Base-by-base conservation (phyloP, 768 basidiomycete species). In the Tylopilus vinaceipallidus region DNA sequence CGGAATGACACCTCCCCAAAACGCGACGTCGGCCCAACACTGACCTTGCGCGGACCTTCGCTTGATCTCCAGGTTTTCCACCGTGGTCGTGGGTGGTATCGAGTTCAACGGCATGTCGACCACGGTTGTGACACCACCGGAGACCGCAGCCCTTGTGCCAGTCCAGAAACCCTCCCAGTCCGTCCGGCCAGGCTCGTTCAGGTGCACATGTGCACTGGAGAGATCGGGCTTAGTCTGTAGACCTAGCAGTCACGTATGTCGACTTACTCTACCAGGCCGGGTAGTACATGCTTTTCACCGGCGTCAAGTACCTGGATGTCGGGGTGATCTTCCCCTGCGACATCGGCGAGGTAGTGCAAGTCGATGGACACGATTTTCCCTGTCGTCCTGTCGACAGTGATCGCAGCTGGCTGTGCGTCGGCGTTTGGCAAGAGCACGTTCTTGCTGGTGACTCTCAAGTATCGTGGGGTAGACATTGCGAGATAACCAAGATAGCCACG, bases 81-180 rank as follows among this genome's bases (percentile, higher is more conserved):
- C 78, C 0, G 91, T 94, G 2, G 92, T 95, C 1, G 97, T 98
- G 0, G 97, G 93, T 1, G 95, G 95, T 46, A 98, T 90, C 2
- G 94, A 95, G 68, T 99, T 98, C 47, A 99, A 75, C 3, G 95
- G 97, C 95, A 98, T 99, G 71, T 98, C 97, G 27, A 98, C 86
- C 19, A 98, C 74, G 6, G 92, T 91, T 8, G 95, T 98, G n/a
- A 98, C 83, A 7, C 95, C 97, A 19, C 95, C 95, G 1, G 92
- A 88, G 2, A 84, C 82, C 2, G 95, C 95, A 17, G 95, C 95
- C 47, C 75, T 72, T 1, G 94, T 95, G n/a, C 92, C 94, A 0
- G 91, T 90, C 71, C 78, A 81, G 65, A 97, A 95, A 0, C 94
- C 94, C 63, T 97, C 94, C 94, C 94, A 97, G 50, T 87, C 83